Base-by-base conservation (phyloP, 108 stramenopile genomes). In the Cyclotella sp. region DNA sequence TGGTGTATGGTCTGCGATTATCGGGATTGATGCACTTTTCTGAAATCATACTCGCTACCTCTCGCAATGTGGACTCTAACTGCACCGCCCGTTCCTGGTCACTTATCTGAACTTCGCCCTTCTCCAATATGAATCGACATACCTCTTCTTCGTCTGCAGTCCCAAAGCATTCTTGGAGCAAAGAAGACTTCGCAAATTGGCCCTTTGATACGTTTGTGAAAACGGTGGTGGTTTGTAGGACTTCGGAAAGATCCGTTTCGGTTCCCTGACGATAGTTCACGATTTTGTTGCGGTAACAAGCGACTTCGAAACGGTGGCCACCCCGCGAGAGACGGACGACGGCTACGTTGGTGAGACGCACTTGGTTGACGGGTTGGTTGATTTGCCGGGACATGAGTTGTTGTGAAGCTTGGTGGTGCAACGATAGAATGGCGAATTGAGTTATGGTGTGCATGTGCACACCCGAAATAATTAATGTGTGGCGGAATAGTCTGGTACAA, bases 131-230 rank as follows among this genome's bases (percentile, higher is more conserved):
- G 12, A 91, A 64, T 44, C 87, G 68, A 79, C 95, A 96, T 29
- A 92, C 86, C 53, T 88, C 89, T 57, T 88, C 85, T 51, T 95
- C 87, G 43, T 96, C 86, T 11, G 73, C 77, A 12, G 94, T 97
- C 0, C 91, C 97, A 85, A 99, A 98, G 34, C 87, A 89, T 76
- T 94, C 85, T 64, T 83, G 45, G 66, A 99, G 72, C 29, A 97
- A 92, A 65, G 90, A 86, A 7, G 86, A 87, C 45, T 92, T 95
- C 52, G 98, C 93, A 65, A 98, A 94, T 70, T 97, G 79, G 12
- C 99, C 99, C 76, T 98, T 98, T 73, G 89, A 89, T 12, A 98
- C 98, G 72, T 99, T 99, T 44, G 91, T 87, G 77, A 99, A 99
- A 49, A 99, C 88, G 10, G 88, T 86, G 46, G 94, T 94, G 39